Evolutionary conservation across 2,329 filamentous ascomycete genomes (phyloP).

Genomic region (Fusarium armeniacum): DNA sequence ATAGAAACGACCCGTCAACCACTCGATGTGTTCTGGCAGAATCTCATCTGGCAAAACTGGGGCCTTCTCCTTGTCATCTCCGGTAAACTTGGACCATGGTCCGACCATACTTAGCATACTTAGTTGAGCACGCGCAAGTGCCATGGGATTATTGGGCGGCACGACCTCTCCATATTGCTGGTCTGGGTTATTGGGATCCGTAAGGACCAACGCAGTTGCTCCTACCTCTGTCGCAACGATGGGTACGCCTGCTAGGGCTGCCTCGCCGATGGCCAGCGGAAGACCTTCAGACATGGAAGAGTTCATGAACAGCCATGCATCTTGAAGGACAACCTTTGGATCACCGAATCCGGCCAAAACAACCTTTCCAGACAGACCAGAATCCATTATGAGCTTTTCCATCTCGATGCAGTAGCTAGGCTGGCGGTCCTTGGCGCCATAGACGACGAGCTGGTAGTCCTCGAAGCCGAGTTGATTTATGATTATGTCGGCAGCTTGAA

Average conservation of each 20-base stretch:
- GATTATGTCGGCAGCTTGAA: conserved; percentile 41
- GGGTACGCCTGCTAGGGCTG: conserved; percentile 37
- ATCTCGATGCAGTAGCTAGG: conserved; percentile 40
- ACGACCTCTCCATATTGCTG: conserved; percentile 43
- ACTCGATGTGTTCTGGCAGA: conserved; percentile 26
- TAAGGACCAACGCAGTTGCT: conserved; percentile 38
- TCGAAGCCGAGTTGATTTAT: conserved; percentile 37
- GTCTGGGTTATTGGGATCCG: conserved; percentile 35
- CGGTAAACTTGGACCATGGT: conserved; percentile 36
- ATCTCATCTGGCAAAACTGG: conserved; percentile 36
- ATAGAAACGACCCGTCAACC: conserved; percentile 36
- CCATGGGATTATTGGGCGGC: conserved; percentile 38
- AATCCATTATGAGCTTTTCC: conserved; percentile 40
- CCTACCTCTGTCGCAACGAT: conserved; percentile 43
- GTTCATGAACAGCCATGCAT: conserved; percentile 45
- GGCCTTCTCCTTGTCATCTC: conserved; percentile 9
- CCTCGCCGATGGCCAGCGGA: conserved; percentile 40
- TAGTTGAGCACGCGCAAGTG: conserved; percentile 36
- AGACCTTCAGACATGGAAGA: conserved; percentile 42
- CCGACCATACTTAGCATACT: conserved; percentile 41
- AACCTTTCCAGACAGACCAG: conserved; percentile 25
- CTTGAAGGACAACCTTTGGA: conserved; percentile 38
- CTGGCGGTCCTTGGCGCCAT: conserved; percentile 41
- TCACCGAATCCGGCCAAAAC: conserved; percentile 40
- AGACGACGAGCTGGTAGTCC: conserved; percentile 39